Conservation (phyloP, 306 rosid species). For the Quercus rubra region DNA sequence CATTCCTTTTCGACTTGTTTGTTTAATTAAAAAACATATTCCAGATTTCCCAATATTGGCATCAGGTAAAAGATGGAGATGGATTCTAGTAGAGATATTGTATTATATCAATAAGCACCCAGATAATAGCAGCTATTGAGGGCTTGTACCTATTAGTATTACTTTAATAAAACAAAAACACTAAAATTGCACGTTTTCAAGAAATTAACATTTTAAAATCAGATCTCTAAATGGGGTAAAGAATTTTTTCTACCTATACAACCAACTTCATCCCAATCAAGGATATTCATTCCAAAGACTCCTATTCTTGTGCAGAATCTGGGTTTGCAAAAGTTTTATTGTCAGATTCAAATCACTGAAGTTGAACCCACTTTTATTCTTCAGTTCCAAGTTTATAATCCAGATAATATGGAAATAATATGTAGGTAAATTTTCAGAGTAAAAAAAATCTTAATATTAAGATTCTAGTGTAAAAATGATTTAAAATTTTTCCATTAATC, state of each 20-base stretch:
- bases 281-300: neutral
- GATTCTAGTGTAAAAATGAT: neutral
- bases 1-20: neutral
- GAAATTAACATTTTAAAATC: neutral
- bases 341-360: neutral
- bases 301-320: neutral
- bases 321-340: neutral
- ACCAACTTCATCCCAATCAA: neutral
- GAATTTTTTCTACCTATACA: neutral
- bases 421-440: neutral
- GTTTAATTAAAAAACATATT: neutral
- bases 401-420: neutral
- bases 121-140: neutral
- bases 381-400: neutral
- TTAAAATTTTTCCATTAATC: too few relatives aligned
- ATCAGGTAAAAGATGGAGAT: neutral
- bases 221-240: neutral
- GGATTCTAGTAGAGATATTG: neutral
- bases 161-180: neutral
- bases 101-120: slow-evolving; percentile 5
- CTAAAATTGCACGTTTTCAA: neutral
- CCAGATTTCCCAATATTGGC: neutral
- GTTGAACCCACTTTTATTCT: neutral
- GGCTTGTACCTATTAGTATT: neutral
- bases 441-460: neutral